These are phyloP conservation scores for Neofusicoccum laricinum DNA, from an alignment of 2,329 filamentous ascomycete genomes.

Conservation along the genomic window DNA sequence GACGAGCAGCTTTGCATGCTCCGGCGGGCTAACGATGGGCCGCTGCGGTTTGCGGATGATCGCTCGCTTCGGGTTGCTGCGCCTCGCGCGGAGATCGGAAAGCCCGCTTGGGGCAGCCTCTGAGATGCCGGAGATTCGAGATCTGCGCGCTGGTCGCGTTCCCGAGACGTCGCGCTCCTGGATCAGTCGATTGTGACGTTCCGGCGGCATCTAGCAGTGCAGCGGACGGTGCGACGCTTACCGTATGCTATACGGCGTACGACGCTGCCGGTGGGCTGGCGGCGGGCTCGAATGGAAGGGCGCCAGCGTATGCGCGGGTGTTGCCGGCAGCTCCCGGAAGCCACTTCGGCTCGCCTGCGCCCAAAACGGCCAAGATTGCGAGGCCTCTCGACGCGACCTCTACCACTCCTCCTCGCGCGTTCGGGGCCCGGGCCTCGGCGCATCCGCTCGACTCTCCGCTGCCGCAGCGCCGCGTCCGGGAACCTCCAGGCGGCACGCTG, in stretches of 20 bases:
- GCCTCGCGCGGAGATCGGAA: background rate
- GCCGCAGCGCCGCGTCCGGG: background rate
- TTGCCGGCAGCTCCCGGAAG: background rate
- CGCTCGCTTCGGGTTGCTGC: slow-evolving; percentile 4
- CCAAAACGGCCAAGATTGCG: background rate
- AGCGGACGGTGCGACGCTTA: background rate
- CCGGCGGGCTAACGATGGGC: slow-evolving; percentile 6
- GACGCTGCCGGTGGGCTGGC: too few relatives aligned
- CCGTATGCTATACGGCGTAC: too few relatives aligned
- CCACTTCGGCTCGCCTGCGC: background rate
- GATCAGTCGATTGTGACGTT: slow-evolving; percentile 6
- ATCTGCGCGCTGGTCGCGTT: background rate
- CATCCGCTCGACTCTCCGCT: background rate
- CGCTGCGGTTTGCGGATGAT: slow-evolving; percentile 1
- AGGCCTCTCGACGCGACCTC: background rate
- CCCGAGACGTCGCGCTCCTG: background rate
- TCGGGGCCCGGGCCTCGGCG: slow-evolving; percentile 3
- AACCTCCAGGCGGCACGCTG: background rate
- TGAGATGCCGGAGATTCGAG: background rate
- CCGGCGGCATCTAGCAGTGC: background rate
- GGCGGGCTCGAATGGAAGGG: too few relatives aligned
- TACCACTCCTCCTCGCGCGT: background rate
- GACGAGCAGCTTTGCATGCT: background rate
- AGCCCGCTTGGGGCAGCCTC: background rate
- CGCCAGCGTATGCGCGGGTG: background rate